Base-by-base conservation (phyloP, 148 eudicot genomes). In the Salicornia ramosissima region DNA sequence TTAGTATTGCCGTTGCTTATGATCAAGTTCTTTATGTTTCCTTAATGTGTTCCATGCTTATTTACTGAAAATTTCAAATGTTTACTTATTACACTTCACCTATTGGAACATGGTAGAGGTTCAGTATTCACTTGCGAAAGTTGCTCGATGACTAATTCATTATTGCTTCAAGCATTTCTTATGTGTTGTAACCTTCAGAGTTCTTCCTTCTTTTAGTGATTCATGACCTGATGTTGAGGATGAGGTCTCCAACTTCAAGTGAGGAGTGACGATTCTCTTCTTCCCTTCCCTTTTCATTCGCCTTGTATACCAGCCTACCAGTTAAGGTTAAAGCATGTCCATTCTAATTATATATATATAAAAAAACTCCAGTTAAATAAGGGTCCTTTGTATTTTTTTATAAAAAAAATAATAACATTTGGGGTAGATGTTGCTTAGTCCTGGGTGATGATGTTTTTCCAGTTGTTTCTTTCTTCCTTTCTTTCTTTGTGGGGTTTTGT, bases 181-280 rank as follows among this genome's bases (percentile, higher is more conserved):
- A 47, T 54, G 66, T 76, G 62, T 67, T 75, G 74, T 79, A 75
- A 80, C 61, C 74, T 84, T 75, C 84, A 78, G 82, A 79, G 30
- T 67, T 30, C 19, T 33, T 49, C 6, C 64, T 64, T 77, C 68
- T 65, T 50, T 70, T 26, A n/a, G 71, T 83, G 80, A 81, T 58
- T 69, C 33, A 42, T 83, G 78, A 85, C 74, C 72, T 74, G 76
- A 63, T 78, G 61, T 50, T 81, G 77, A 77, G 82, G 82, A 71
- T 33, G 67, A 74, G 76, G 81, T 81, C 86, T 76, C 69, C 36
- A 64, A 67, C 68, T 50, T 43, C 34, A 22, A 68, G 77, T 75
- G 59, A 47, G 76, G 64, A 33, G 45, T 75, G 78, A 72, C 18
- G 50, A 46, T 6, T 71, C 24, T 54, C 49, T 34, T 55, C 47